Base-by-base conservation (phyloP, 108 stramenopile species). In the Pelagomonas calceolata region DNA sequence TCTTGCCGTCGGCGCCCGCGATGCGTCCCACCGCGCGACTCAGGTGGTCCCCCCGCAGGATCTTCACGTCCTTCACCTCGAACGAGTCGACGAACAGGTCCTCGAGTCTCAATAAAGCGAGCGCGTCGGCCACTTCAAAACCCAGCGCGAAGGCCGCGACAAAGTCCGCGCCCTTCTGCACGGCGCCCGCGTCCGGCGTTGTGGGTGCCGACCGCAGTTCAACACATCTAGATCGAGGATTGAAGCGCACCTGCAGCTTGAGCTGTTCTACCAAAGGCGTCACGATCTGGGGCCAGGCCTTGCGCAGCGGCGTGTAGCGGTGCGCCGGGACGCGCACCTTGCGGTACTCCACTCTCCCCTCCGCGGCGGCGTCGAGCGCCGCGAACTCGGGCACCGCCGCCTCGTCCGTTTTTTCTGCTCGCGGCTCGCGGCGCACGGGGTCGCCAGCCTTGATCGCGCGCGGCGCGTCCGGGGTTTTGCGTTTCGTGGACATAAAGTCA, bases 1-100 rank as follows among this genome's bases (percentile, higher is more conserved):
- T 99, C 77, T 99, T 99, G 44, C 98, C 98, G 76, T 94, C 95
- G 79, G 96, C 94, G 66, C 98, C 98, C 4, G 96, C 98, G 64
- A 98, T 81, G 65, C 98, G 92, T 33, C 98, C 98, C 72, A 99
- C 91, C 29, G 98, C 98, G 70, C 98, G 95, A 0, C 86, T 89
- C 44, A 96, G 77, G 71, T 99, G 98, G 80, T 99, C 98, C 30
- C 98, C 98, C 34, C 84, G 82, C 36, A 99, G 84, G 64, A 91
- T 79, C 76, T 96, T 97, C 30, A 99, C 98, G 68, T 99, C 98
- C 16, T 92, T 93, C 30, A 99, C 94, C 73, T 97, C 86, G 73
- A 99, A 99, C 18, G 89, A 90, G 78, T 99, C 98, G 30, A 99
- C 82, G 77, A 89, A 98, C 66, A 99, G 81, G 78, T 99, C 98